Evolutionary conservation across 768 basidiomycete genomes (phyloP).

Genomic region (Termitomyces titanicus): DNA sequence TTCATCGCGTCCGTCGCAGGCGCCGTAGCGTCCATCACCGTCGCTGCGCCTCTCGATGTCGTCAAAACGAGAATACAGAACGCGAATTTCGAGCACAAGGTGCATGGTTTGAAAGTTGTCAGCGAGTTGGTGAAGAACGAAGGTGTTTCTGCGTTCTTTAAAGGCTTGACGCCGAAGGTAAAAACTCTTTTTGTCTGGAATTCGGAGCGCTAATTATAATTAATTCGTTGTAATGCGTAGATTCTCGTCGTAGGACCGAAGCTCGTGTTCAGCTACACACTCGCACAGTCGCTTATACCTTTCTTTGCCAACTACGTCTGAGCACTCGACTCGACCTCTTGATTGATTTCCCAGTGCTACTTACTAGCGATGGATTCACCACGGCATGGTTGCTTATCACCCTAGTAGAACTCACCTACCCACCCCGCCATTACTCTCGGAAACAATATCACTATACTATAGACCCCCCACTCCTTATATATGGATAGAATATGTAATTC

Average conservation of each 20-base stretch:
- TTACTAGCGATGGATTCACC: neutral
- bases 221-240: conserved; percentile 31
- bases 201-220: neutral
- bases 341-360: neutral
- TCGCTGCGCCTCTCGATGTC: conserved; percentile 93
- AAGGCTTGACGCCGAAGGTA: conserved; percentile 96
- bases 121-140: conserved; percentile 86
- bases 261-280: conserved; percentile 96
- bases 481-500: conserved; percentile 1
- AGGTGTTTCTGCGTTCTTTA: conserved; percentile 84
- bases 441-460: neutral
- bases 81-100: conserved; percentile 91
- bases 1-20: conserved; percentile 94
- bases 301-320: conserved; percentile 84
- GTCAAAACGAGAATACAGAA: conserved; percentile 99
- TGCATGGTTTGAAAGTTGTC: conserved; percentile 75
- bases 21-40: conserved; percentile 91
- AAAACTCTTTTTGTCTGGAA: conserved; percentile 11
- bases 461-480: neutral
- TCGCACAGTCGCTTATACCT: conserved; percentile 95
- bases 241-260: conserved; percentile 96
- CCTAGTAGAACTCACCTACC: neutral
- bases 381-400: neutral
- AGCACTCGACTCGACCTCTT: neutral
- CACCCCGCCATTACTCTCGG: neutral